Conservation (phyloP, 805 yeast genomes). For the Yarrowia sp. region DNA sequence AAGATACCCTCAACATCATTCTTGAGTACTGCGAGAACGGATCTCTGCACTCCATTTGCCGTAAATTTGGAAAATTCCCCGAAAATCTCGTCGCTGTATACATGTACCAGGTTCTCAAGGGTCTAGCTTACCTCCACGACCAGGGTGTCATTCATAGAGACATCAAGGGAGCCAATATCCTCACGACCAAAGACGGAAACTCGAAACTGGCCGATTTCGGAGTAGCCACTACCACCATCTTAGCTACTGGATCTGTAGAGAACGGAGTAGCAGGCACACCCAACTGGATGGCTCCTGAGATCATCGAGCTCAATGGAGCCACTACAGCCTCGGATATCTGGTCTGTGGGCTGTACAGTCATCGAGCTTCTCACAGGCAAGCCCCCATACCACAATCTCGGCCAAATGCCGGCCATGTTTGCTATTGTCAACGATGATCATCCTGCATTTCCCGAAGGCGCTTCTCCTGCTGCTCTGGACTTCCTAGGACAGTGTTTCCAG, state of each 20-base stretch:
- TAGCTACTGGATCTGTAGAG: slow-evolving; percentile 41
- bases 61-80: slow-evolving; percentile 60
- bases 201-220: slow-evolving; percentile 82
- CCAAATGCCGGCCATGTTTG: slow-evolving; percentile 82
- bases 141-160: slow-evolving; percentile 81
- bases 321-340: slow-evolving; percentile 81
- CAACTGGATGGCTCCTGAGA: slow-evolving; percentile 99
- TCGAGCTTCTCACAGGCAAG: slow-evolving; percentile 81
- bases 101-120: slow-evolving; percentile 63
- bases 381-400: slow-evolving; percentile 86
- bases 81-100: slow-evolving; percentile 61
- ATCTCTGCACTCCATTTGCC: slow-evolving; percentile 63
- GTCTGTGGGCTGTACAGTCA: slow-evolving; percentile 95
- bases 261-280: slow-evolving; percentile 78
- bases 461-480: slow-evolving; percentile 58
- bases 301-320: slow-evolving; percentile 82
- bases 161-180: slow-evolving; percentile 76
- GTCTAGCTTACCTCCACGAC: slow-evolving; percentile 68
- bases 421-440: slow-evolving; percentile 76
- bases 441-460: slow-evolving; percentile 68
- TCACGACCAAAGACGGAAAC: slow-evolving; percentile 65
- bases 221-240: slow-evolving; percentile 61
- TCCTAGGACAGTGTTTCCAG: slow-evolving; percentile 71
- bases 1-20: slow-evolving; percentile 61
- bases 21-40: slow-evolving; percentile 73